phyloP scores from a whole-genome alignment of 2,329 filamentous ascomycete genomes.

The Ceratocystis harringtonii region DNA sequence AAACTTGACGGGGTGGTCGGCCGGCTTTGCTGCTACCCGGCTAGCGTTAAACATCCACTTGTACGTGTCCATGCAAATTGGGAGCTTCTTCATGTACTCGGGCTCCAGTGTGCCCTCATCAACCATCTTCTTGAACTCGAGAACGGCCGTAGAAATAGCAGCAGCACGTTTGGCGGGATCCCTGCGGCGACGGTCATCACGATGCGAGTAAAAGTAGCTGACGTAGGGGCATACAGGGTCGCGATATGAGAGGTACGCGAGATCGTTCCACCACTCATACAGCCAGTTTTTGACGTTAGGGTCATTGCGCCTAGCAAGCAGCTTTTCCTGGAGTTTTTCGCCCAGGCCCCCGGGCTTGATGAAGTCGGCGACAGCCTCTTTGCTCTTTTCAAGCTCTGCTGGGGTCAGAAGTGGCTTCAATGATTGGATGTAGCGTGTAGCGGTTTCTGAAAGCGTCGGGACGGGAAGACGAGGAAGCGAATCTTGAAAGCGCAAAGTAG shows the following conservation, averaged over 20 bases:
- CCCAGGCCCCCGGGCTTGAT: conserved; percentile 74
- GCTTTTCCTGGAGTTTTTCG: conserved; percentile 71
- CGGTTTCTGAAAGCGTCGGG: conserved; percentile 68
- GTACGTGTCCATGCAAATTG: conserved; percentile 97
- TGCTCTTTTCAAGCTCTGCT: conserved; percentile 54
- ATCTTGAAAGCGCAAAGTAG: conserved; percentile 73
- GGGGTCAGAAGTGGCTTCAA: conserved; percentile 58
- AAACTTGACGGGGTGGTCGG: conserved; percentile 75
- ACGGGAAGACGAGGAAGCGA: conserved; percentile 70
- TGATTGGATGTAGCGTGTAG: conserved; percentile 64
- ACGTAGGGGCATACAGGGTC: conserved; percentile 96
- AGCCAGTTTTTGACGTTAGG: conserved; percentile 86
- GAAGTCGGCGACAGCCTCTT: conserved; percentile 77
- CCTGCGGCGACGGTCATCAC: conserved; percentile 75
- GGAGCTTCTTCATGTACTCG: conserved; percentile 96
- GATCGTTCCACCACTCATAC: conserved; percentile 95
- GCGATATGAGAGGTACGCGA: conserved; percentile 81
- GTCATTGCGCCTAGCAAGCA: conserved; percentile 64
- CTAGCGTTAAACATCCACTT: conserved; percentile 97
- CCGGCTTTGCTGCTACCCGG: conserved; percentile 66
- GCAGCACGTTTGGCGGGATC: conserved; percentile 87
- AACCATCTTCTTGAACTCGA: conserved; percentile 92
- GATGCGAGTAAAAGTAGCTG: conserved; percentile 98
- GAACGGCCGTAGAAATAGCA: conserved; percentile 66
- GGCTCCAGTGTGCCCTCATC: conserved; percentile 73